Percentiles rank a stretch among this genome's conserved stretches.
Evolutionary conservation across 768 basidiomycete genomes (phyloP).

Genomic region (Cystobasidiopsis lactophilus): DNA sequence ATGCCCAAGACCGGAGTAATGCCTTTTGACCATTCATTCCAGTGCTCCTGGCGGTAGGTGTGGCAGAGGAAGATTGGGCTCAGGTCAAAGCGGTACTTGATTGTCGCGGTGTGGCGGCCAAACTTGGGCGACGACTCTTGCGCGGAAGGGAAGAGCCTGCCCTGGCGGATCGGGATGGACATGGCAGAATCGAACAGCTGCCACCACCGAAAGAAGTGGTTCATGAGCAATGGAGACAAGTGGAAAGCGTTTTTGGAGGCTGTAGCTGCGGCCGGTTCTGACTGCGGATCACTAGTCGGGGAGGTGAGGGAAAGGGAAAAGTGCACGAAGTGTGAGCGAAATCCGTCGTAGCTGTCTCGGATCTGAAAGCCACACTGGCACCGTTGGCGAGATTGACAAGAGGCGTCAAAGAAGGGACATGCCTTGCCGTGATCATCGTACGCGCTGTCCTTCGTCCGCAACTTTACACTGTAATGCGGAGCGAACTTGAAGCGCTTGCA

Average conservation of each 20-base stretch:
- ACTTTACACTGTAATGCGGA: slow-evolving; percentile 48
- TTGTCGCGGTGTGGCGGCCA: slow-evolving; percentile 61
- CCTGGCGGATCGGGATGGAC: slow-evolving; percentile 68
- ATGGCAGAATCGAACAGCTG: slow-evolving; percentile 53
- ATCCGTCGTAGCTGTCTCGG: slow-evolving; percentile 57
- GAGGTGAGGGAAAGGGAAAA: slow-evolving; percentile 60
- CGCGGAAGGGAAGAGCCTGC: slow-evolving; percentile 47
- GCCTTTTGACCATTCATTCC: slow-evolving; percentile 60
- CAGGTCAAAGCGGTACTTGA: slow-evolving; percentile 68
- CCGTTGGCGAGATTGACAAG: not conserved
- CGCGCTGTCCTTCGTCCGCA: slow-evolving; percentile 10
- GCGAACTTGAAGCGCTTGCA: slow-evolving; percentile 62
- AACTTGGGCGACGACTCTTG: slow-evolving; percentile 63
- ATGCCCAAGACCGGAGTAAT: slow-evolving; percentile 60
- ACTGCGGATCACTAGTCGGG: too few species aligned
- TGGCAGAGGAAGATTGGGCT: slow-evolving; percentile 66
- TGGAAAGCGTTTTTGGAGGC: slow-evolving; percentile 43
- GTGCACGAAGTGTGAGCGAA: slow-evolving; percentile 85
- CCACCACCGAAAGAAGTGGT: slow-evolving; percentile 89
- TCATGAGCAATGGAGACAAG: slow-evolving; percentile 58
- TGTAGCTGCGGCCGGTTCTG: too few species aligned
- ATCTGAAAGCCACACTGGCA: slow-evolving; percentile 12
- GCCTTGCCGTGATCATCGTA: slow-evolving; percentile 16
- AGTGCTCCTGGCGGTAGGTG: slow-evolving; percentile 56
- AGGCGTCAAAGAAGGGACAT: not conserved